A percentile compares a stretch with the other conserved stretches of the same genome.
phyloP scores from a whole-genome alignment of 2,329 filamentous ascomycete species.

The Thelonectria blattea region DNA sequence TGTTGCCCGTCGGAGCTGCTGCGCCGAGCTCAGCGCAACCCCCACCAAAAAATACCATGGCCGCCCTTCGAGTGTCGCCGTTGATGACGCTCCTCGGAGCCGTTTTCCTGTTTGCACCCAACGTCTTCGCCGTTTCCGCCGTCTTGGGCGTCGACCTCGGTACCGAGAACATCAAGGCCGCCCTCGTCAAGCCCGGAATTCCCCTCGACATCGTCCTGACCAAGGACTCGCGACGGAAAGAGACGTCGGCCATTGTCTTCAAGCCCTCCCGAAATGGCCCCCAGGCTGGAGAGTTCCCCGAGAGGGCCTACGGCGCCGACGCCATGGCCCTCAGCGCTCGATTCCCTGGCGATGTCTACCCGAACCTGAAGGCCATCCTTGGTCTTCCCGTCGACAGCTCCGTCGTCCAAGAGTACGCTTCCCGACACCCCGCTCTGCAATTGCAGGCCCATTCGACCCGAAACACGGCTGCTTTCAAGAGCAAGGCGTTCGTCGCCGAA shows the following conservation, averaged over 20 bases:
- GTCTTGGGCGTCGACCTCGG: slow-evolving; percentile 94
- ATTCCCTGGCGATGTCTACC: slow-evolving; percentile 92
- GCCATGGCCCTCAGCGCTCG: slow-evolving; percentile 85
- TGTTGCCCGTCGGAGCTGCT: slow-evolving; percentile 23
- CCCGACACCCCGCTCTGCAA: slow-evolving; percentile 79
- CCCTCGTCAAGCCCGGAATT: slow-evolving; percentile 93
- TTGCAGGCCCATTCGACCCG: slow-evolving; percentile 65
- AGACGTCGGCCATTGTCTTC: slow-evolving; percentile 88
- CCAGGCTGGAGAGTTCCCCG: slow-evolving; percentile 74
- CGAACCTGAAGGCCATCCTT: slow-evolving; percentile 90
- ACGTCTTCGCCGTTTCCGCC: slow-evolving; percentile 66
- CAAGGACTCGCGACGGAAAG: slow-evolving; percentile 97
- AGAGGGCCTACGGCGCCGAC: slow-evolving; percentile 90
- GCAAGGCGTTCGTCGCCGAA: slow-evolving; percentile 66
- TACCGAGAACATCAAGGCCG: slow-evolving; percentile 96
- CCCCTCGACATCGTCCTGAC: slow-evolving; percentile 97
- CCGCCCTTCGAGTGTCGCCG: slow-evolving; percentile 43
- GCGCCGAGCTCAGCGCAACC: slow-evolving; percentile 32
- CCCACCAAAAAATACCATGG: slow-evolving; percentile 42
- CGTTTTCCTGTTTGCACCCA: slow-evolving; percentile 45
- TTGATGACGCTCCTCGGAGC: slow-evolving; percentile 48
- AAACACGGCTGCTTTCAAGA: slow-evolving; percentile 82
- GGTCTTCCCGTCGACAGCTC: slow-evolving; percentile 70
- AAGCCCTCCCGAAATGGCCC: slow-evolving; percentile 77
- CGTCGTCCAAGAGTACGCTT: slow-evolving; percentile 71